Evolutionary conservation across 2,329 filamentous ascomycete genomes (phyloP).

Genomic region (Clarireedia hainanense): DNA sequence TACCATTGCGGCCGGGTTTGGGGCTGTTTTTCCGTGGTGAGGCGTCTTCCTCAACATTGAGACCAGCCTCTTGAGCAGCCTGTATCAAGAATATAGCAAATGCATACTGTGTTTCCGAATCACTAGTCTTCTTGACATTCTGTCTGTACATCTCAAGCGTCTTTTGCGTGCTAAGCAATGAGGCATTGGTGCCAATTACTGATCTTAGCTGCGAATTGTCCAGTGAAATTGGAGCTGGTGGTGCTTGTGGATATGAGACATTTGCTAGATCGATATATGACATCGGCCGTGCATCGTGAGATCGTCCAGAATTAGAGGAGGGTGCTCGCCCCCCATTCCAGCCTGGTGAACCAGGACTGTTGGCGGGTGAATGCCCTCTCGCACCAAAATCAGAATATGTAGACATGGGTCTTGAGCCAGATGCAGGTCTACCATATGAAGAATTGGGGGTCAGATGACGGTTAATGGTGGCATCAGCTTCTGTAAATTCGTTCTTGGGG

Average conservation of each 20-base stretch:
- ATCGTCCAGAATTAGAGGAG: conserved; percentile 26
- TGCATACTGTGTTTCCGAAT: conserved; percentile 85
- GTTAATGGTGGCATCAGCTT: conserved; percentile 44
- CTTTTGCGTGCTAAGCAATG: conserved; percentile 81
- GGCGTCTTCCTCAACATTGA: conserved; percentile 39
- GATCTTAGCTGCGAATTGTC: conserved; percentile 76
- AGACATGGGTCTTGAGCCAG: conserved; percentile 62
- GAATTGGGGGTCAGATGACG: conserved; percentile 56
- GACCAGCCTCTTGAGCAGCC: conserved; percentile 70
- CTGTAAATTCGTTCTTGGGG: conserved; percentile 27
- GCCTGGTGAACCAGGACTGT: conserved; percentile 21
- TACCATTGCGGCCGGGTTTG: conserved; percentile 39
- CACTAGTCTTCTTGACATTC: conserved; percentile 95
- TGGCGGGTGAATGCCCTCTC: conserved; percentile 52
- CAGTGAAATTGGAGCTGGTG: conserved; percentile 37
- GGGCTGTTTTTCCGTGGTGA: conserved; percentile 30
- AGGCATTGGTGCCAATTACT: conserved; percentile 81
- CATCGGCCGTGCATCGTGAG: conserved; percentile 25
- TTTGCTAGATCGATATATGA: conserved; percentile 48
- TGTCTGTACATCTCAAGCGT: conserved; percentile 96
- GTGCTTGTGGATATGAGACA: conserved; percentile 31
- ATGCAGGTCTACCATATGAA: conserved; percentile 35
- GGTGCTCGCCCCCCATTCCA: conserved; percentile 22
- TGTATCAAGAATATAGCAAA: conserved; percentile 94
- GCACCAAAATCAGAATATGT: conserved; percentile 65